Evolutionary conservation across 768 basidiomycete genomes (phyloP).

Genomic region (Lentinula lateritia): DNA sequence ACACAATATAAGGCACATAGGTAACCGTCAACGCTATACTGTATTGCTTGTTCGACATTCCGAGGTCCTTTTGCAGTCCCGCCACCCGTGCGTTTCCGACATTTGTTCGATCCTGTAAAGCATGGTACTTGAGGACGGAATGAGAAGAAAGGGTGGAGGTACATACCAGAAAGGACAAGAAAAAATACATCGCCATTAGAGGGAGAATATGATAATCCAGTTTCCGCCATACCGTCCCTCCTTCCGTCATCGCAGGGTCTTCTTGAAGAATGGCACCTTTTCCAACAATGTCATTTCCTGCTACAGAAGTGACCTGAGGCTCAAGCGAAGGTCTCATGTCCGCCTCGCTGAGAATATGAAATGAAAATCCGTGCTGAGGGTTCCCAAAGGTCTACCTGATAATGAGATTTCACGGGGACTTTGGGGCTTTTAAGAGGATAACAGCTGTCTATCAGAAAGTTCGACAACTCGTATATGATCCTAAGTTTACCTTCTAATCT

Average conservation of each 20-base stretch:
- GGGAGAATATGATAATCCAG: neutral
- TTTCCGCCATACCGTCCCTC: neutral
- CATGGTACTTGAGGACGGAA: neutral
- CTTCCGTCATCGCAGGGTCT: neutral
- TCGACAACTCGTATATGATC: too few species aligned
- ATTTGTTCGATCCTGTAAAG: conserved; percentile 14
- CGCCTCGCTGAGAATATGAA: too few species aligned
- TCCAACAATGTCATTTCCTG: too few species aligned
- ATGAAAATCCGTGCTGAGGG: too few species aligned
- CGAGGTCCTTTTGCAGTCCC: conserved; percentile 15
- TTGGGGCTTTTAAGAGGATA: too few species aligned
- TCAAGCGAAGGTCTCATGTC: too few species aligned
- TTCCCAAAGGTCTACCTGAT: too few species aligned
- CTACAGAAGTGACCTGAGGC: too few species aligned
- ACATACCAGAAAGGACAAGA: conserved; percentile 1
- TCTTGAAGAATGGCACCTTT: neutral
- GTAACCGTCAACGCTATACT: conserved; percentile 16
- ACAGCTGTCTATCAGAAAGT: too few species aligned
- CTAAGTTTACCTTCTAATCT: too few species aligned
- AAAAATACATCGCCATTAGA: neutral
- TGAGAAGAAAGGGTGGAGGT: neutral
- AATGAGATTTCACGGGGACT: too few species aligned
- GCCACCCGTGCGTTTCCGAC: conserved; percentile 17
- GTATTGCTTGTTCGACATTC: conserved; percentile 14
- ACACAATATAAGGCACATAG: conserved; percentile 9